phyloP scores from a whole-genome alignment of 495 filamentous ascomycete species.

The Pyrenula massariospora region DNA sequence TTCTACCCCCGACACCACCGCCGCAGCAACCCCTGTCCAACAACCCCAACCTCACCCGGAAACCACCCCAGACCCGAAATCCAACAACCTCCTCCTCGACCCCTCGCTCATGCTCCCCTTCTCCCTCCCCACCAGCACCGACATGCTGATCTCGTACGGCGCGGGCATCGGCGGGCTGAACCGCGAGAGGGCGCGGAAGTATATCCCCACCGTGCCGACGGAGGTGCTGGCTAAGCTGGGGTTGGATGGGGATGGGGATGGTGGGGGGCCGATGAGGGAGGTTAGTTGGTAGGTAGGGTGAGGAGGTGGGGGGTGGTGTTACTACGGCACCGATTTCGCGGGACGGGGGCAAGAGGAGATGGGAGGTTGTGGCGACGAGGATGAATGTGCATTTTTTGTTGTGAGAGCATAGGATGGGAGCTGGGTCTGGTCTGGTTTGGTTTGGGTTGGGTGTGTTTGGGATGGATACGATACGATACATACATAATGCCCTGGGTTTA shows the following conservation, averaged over 20 bases:
- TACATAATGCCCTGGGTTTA: too few species aligned
- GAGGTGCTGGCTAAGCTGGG: constrained; percentile 90
- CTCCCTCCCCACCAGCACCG: constrained; percentile 83
- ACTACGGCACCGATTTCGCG: too few species aligned
- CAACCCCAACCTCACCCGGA: constrained; percentile 12
- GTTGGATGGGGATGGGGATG: constrained; percentile 24
- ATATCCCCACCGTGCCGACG: constrained; percentile 89
- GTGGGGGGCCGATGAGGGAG: background rate
- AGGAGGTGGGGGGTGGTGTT: too few species aligned
- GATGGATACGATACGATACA: too few species aligned
- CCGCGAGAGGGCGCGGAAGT: constrained; percentile 82
- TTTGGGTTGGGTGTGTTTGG: too few species aligned
- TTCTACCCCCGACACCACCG: constrained; percentile 32
- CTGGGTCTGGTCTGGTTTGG: too few species aligned
- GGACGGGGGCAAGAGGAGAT: too few species aligned
- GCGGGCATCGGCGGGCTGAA: constrained; percentile 91
- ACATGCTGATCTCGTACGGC: constrained; percentile 92
- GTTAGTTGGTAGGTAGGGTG: background rate
- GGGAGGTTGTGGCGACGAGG: too few species aligned
- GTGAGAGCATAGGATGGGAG: too few species aligned
- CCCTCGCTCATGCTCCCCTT: constrained; percentile 91
- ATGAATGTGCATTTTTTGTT: too few species aligned
- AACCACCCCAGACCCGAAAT: constrained; percentile 19
- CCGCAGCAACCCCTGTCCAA: constrained; percentile 20
- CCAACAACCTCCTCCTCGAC: constrained; percentile 71